Conservation (phyloP, 768 basidiomycete species). For the Mycena latifolia region DNA sequence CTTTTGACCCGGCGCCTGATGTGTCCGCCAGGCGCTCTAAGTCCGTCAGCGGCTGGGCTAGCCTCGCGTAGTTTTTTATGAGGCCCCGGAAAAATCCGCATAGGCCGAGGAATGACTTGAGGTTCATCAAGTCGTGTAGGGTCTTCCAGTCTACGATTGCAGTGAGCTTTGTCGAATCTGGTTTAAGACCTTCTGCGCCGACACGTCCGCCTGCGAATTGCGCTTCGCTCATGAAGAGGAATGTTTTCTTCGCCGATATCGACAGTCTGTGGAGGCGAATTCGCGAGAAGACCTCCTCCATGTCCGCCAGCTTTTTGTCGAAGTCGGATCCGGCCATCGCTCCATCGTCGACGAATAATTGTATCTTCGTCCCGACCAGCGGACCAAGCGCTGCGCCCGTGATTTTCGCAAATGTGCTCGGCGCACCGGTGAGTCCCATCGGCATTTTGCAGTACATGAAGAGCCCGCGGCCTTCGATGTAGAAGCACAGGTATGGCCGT, state of each 20-base stretch:
- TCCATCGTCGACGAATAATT: background rate
- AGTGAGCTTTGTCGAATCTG: constrained; percentile 50
- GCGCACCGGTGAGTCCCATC: constrained; percentile 1
- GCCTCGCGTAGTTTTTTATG: constrained; percentile 45
- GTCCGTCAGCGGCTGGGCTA: background rate
- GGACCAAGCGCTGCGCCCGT: background rate
- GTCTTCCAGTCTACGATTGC: constrained; percentile 47
- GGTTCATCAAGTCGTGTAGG: background rate
- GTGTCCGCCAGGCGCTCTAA: background rate
- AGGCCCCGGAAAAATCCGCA: constrained; percentile 47
- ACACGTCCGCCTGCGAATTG: constrained; percentile 49
- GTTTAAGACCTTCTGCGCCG: constrained; percentile 45
- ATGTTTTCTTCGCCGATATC: constrained; percentile 47
- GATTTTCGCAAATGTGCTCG: background rate
- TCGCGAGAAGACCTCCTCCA: constrained; percentile 3
- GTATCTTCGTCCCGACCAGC: background rate
- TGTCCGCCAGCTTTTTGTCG: background rate
- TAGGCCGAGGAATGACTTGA: constrained; percentile 46
- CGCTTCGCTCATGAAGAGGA: constrained; percentile 49
- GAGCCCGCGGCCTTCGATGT: background rate
- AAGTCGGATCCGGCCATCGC: background rate
- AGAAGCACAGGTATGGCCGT: constrained; percentile 1
- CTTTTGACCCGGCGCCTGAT: background rate
- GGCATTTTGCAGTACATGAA: constrained; percentile 11
- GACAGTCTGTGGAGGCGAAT: constrained; percentile 46